These are phyloP conservation scores for Trichoderma aggressivum DNA, from an alignment of 2,329 filamentous ascomycete genomes.

Conservation along the genomic window DNA sequence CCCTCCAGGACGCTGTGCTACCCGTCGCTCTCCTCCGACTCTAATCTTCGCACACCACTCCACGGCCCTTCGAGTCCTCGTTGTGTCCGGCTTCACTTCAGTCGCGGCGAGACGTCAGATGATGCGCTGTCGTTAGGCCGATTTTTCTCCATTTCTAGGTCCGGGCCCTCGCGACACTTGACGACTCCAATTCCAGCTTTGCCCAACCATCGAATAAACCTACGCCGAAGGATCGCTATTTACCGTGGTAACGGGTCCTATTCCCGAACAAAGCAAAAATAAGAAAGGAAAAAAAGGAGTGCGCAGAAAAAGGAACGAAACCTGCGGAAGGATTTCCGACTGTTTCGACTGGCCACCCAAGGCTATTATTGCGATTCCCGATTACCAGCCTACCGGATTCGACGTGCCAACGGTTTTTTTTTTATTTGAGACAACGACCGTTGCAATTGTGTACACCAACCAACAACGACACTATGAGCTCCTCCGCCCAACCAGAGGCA, in stretches of 20 bases:
- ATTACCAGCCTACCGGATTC: constrained; percentile 3
- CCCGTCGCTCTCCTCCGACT: constrained; percentile 13
- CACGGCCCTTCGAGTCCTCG: not conserved
- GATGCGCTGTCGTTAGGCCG: constrained; percentile 1
- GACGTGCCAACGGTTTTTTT: not conserved
- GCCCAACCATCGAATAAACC: not conserved
- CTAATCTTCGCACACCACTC: constrained; percentile 2
- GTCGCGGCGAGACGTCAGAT: constrained; percentile 1
- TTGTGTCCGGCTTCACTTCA: not conserved
- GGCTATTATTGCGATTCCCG: not conserved
- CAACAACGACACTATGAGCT: constrained; percentile 38
- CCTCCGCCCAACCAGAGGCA: constrained; percentile 38
- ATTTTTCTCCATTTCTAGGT: not conserved
- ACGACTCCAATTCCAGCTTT: constrained; percentile 2
- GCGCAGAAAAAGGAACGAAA: not conserved
- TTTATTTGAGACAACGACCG: not conserved
- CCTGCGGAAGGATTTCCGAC: not conserved
- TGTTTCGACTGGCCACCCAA: not conserved
- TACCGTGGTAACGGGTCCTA: not conserved
- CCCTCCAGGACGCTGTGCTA: constrained; percentile 11
- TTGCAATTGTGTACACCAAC: not conserved
- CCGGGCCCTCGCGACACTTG: not conserved
- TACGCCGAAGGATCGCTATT: constrained; percentile 7
- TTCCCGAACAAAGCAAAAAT: not conserved
- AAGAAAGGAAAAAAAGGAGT: not conserved